A percentile compares a stretch with the other conserved stretches of the same genome.
These are phyloP conservation scores for Tulasnella sp. DNA, from an alignment of 768 basidiomycete species.

Conservation along the genomic window DNA sequence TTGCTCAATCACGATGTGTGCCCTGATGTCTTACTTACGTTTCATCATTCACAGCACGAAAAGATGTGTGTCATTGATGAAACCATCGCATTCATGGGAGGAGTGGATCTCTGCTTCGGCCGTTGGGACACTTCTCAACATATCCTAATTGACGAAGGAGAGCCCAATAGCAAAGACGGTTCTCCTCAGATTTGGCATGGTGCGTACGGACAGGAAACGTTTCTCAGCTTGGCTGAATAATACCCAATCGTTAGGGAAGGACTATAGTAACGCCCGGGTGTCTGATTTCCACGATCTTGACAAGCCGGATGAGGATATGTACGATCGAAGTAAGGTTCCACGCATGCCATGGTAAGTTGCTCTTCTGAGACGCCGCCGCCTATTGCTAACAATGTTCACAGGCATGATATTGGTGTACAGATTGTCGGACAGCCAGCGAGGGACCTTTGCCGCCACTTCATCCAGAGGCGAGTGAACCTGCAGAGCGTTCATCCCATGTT, in stretches of 20 bases:
- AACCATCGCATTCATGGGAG: slow-evolving; percentile 96
- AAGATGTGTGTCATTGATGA: slow-evolving; percentile 97
- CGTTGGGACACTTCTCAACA: slow-evolving; percentile 98
- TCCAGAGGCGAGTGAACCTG: slow-evolving; percentile 52
- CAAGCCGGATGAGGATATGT: slow-evolving; percentile 92
- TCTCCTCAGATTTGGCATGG: slow-evolving; percentile 78
- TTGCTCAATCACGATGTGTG: slow-evolving; percentile 1
- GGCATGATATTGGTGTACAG: slow-evolving; percentile 96
- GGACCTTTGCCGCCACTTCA: slow-evolving; percentile 89
- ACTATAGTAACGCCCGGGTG: slow-evolving; percentile 85
- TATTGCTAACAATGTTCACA: slow-evolving; percentile 25
- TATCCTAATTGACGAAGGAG: slow-evolving; percentile 70
- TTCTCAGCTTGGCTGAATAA: slow-evolving; percentile 1
- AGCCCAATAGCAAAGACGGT: slow-evolving; percentile 39
- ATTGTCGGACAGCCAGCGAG: slow-evolving; percentile 93
- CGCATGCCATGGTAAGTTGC: slow-evolving; percentile 88
- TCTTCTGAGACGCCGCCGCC: not conserved
- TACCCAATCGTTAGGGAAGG: slow-evolving; percentile 65
- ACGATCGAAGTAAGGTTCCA: slow-evolving; percentile 77
- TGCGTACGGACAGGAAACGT: slow-evolving; percentile 32
- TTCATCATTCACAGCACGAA: slow-evolving; percentile 56
- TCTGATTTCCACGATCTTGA: slow-evolving; percentile 74
- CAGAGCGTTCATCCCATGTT: not conserved
- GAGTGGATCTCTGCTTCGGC: slow-evolving; percentile 88
- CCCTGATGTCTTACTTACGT: not conserved